Conservation (phyloP, 371 early-diverging fungal species). For the Fennellomyces sp. region DNA sequence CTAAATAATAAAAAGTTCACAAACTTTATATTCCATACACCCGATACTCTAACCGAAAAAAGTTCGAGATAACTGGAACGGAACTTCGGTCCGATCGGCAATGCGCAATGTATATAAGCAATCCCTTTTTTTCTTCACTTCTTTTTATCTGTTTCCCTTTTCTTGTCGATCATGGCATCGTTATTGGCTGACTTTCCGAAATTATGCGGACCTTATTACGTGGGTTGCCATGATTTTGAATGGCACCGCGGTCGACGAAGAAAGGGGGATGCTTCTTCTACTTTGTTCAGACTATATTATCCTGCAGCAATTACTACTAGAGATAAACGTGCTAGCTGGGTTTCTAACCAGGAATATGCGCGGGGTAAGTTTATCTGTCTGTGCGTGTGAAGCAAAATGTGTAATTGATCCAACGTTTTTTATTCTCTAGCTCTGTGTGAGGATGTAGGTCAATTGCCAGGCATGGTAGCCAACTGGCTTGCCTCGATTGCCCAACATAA, state of each 20-base stretch:
- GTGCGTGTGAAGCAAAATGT: background rate
- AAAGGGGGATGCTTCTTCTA: conserved; percentile 3
- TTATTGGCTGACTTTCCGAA: conserved; percentile 26
- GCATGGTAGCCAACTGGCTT: background rate
- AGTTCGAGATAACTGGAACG: no score
- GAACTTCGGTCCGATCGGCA: no score
- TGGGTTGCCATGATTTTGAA: conserved; percentile 34
- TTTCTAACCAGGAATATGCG: background rate
- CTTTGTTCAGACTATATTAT: background rate
- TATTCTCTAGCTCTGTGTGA: background rate
- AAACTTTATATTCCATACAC: no score
- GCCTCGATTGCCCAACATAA: background rate
- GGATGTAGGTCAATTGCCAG: background rate
- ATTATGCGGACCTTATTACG: conserved; percentile 27
- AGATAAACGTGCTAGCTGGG: background rate
- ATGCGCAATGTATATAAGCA: no score
- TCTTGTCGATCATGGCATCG: no score
- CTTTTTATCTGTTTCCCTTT: no score
- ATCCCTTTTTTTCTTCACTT: no score
- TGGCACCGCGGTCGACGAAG: conserved; percentile 10
- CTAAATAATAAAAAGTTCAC: no score
- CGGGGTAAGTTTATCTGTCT: background rate
- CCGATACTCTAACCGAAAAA: no score
- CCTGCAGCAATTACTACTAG: background rate
- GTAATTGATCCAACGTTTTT: background rate